Base-by-base conservation (phyloP, 1,139 yeast genomes). In the Meyerozyma elateridarum region DNA sequence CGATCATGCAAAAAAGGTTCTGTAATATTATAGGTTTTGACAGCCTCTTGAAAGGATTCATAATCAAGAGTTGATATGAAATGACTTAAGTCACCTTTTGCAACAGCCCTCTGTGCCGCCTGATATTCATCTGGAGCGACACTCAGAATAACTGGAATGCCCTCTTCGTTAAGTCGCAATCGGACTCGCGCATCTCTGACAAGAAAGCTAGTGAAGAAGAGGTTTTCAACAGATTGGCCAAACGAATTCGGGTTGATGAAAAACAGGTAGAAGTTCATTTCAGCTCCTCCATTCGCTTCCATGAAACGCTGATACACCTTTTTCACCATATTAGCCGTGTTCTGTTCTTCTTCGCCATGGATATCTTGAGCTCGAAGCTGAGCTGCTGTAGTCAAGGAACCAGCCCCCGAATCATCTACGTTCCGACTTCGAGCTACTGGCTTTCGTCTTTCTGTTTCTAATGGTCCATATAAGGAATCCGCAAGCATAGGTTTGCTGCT, bases 161-260 rank as follows among this genome's bases (percentile, higher is more conserved):
- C 84, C 25, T 71, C 61, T 2, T 64, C 66, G 45, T 71, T 77
- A 25, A 56, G 56, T n/a, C 57, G 70, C 22, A 87, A 46, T 25
- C 64, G 60, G 19, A 87, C 54, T 44, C 69, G 74, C 1, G 85
- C 89, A 46, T 85, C 94, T 46, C 79, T 75, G 4, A 87, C 73
- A 31, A 89, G 60, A 49, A 88, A 88, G 52, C 95, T 83, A 2
- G 85, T 70, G 49, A 80, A 84, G 49, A 88, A 89, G 44, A 89
- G 59, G 49, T 85, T 87, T 50, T 89, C 96, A 4, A 88, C 77
- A 4, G 91, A 74, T 49, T 83, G 89, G 2, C 83, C 68, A 55
- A 82, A 89, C 5, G 91, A 80, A 6, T 58, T 36, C 0, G 96
- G 96, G 49, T 89, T 78, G 22, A 88, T 64, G 37, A 85, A 73